Evolutionary conservation across 345 rosid species (phyloP).

Genomic region (Eucalyptus erythrocorys): DNA sequence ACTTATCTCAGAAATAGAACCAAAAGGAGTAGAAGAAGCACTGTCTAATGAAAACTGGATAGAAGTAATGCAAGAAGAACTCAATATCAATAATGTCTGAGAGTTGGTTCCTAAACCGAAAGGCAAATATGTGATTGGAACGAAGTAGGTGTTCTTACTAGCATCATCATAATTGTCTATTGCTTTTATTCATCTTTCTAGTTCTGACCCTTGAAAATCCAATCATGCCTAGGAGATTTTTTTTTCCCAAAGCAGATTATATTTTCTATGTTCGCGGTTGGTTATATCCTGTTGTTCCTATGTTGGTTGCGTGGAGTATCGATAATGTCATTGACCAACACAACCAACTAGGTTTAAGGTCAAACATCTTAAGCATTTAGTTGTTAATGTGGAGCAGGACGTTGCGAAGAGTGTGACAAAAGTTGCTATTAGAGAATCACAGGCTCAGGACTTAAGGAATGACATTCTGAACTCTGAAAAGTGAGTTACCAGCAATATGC

Average conservation of each 20-base stretch:
- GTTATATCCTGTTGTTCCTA: background rate
- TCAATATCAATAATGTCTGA: no score
- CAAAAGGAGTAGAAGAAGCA: no score
- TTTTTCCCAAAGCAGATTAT: background rate
- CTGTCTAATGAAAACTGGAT: no score
- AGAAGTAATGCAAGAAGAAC: no score
- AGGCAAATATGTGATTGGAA: no score
- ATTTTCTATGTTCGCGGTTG: background rate
- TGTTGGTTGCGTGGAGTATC: background rate
- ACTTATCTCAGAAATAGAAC: no score
- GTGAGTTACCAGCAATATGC: slow-evolving; percentile 28
- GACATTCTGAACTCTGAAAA: slow-evolving; percentile 86
- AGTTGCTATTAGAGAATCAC: slow-evolving; percentile 68
- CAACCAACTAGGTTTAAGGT: background rate
- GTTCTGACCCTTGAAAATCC: background rate
- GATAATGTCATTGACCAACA: background rate
- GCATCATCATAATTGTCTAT: no score
- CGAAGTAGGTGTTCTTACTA: no score
- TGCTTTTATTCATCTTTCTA: background rate
- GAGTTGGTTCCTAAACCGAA: no score
- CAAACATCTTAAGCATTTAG: background rate
- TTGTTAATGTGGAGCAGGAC: slow-evolving; percentile 38
- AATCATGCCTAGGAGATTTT: background rate
- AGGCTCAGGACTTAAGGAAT: slow-evolving; percentile 89
- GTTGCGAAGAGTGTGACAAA: slow-evolving; percentile 87